Evolutionary conservation across 306 rosid species (phyloP).

Genomic region (Prunus mume): DNA sequence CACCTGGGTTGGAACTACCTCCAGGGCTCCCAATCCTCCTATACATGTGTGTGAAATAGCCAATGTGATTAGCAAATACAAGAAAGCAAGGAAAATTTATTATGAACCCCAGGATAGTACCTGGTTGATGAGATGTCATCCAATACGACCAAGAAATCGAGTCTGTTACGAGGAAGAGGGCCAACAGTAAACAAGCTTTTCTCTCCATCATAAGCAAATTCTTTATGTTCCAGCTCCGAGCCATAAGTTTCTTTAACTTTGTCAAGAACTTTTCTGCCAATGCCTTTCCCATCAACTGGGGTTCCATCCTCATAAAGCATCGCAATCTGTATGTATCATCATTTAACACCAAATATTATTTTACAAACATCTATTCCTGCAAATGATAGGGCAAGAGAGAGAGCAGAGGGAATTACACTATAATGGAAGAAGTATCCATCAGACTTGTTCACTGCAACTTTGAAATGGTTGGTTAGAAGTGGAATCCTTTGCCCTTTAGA

Average conservation of each 20-base stretch:
- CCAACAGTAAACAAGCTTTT: conserved; percentile 33
- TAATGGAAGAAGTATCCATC: conserved; percentile 40
- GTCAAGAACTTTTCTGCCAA: conserved; percentile 40
- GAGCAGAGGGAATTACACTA: conserved; percentile 14
- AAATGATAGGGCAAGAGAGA: not conserved
- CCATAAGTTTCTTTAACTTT: conserved; percentile 26
- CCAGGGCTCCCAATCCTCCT: conserved; percentile 13
- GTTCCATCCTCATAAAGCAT: conserved; percentile 34
- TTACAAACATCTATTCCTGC: not conserved
- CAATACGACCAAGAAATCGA: conserved; percentile 26
- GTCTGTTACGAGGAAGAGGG: conserved; percentile 12
- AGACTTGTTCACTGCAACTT: conserved; percentile 17
- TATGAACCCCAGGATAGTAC: not conserved
- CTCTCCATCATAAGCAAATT: conserved; percentile 46
- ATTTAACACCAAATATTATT: not conserved
- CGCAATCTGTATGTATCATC: conserved; percentile 35
- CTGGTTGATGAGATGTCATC: conserved; percentile 33
- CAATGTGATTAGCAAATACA: not conserved
- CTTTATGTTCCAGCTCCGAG: conserved; percentile 9
- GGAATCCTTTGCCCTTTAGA: conserved; percentile 33
- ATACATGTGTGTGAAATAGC: not conserved
- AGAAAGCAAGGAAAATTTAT: not conserved
- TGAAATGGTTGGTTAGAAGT: conserved; percentile 38
- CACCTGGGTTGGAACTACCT: not conserved
- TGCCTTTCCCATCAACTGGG: conserved; percentile 25